Conservation (phyloP, 176 grass and related monocot genomes). For the Raddia guianensis region DNA sequence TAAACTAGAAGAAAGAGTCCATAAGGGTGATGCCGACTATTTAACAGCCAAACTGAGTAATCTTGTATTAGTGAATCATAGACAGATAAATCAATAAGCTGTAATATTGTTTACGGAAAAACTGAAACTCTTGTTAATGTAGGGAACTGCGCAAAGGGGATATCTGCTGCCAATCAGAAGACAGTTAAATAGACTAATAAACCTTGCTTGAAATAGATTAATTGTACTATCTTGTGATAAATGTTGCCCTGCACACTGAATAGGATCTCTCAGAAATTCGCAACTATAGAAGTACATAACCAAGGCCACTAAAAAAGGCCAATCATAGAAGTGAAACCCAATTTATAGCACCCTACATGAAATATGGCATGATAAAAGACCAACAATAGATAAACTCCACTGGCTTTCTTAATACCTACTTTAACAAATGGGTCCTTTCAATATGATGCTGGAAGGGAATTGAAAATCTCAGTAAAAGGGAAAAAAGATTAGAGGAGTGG, state of each 20-base stretch:
- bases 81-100: not conserved
- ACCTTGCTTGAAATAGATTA: not conserved
- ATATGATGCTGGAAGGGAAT: not conserved
- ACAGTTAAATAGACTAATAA: not conserved
- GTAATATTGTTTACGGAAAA: slow-evolving; percentile 1
- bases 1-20: not conserved
- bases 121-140: slow-evolving; percentile 10
- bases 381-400: not conserved
- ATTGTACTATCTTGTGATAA: not conserved
- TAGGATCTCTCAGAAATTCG: not conserved
- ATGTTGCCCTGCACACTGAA: not conserved
- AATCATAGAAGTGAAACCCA: not conserved
- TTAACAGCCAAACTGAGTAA: not conserved
- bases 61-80: not conserved
- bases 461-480: not conserved
- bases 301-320: not conserved
- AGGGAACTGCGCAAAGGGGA: not conserved
- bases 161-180: not conserved
- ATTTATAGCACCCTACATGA: not conserved
- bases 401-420: not conserved
- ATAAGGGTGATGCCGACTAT: not conserved
- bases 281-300: slow-evolving; percentile 13
- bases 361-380: not conserved
- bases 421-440: not conserved
- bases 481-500: not conserved